Base-by-base conservation (phyloP, 176 grass and related monocot species). In the Paspalum vaginatum region DNA sequence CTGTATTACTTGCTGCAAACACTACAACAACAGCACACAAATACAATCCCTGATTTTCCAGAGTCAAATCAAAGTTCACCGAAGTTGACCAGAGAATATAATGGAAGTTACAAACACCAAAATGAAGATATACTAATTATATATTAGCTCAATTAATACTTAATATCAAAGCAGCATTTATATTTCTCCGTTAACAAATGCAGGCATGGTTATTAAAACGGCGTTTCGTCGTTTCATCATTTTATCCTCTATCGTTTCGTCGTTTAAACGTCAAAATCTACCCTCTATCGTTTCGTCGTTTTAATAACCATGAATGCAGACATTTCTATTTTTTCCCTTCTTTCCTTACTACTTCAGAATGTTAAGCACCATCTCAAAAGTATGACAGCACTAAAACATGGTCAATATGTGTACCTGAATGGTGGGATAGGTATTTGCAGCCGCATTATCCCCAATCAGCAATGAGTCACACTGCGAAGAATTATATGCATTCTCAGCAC, bases 381-480 rank as follows among this genome's bases (percentile, higher is more conserved):
- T 11, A 48, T n/a, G 37, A 14, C 32, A 78, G 16, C 42, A 73
- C 42, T 17, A 49, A 65, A 49, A 65, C 77, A 75, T 32, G 44
- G 49, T 49, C 37, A 66, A 55, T 58, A 49, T 17, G 15, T 57
- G 42, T 57, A 95, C 96, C 92, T 95, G 90, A 72, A 99, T 95
- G 10, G 91, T 95, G 41, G 96, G 96, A 68, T 99, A 99, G 22
- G 92, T 99, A 69, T 99, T 99, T 13, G 96, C 96, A 65, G 90
- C 90, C 58, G 96, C 96, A 22, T 81, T 91, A 85, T 99, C 96
- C 49, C 96, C 96, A 70, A 99, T 99, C 72, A 99, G 82, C 92
- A 99, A 93, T 18, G 96, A 99, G 88, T 99, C 96, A 78, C 96
- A 99, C 63, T 95, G 96, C 16, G 92, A 95, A 74, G 94, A 99